These are phyloP conservation scores for Populus euphratica DNA, from an alignment of 345 rosid genomes.

Conservation along the genomic window DNA sequence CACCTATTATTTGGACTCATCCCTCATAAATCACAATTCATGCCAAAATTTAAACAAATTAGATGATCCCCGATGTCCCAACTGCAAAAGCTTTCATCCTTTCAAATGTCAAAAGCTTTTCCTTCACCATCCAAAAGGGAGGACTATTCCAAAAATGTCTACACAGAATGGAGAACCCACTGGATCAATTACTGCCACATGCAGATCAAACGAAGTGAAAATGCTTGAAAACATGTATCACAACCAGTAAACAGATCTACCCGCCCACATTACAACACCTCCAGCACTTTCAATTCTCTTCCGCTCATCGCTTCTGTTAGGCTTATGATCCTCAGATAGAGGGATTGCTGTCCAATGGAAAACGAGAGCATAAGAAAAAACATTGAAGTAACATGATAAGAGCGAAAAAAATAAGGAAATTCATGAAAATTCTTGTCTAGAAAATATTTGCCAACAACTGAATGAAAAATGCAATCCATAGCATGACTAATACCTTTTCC, in stretches of 20 bases:
- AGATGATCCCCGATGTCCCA: not conserved
- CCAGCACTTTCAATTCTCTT: slow-evolving; percentile 96
- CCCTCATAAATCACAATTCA: not conserved
- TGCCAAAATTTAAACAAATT: slow-evolving; percentile 4
- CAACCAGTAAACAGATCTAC: slow-evolving; percentile 33
- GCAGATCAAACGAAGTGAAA: not conserved
- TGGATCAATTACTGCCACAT: not conserved
- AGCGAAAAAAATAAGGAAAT: not conserved
- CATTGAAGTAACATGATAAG: not conserved
- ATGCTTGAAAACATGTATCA: slow-evolving; percentile 5
- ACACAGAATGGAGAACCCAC: not conserved
- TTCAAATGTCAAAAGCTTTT: not conserved
- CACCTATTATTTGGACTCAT: not conserved
- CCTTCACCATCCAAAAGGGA: not conserved
- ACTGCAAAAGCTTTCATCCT: not conserved
- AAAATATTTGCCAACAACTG: not conserved
- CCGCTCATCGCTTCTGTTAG: slow-evolving; percentile 96
- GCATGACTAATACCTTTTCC: slow-evolving; percentile 59
- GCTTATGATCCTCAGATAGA: slow-evolving; percentile 98
- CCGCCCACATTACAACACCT: slow-evolving; percentile 98
- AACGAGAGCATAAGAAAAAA: not conserved
- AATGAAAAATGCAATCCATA: not conserved
- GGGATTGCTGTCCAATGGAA: slow-evolving; percentile 39
- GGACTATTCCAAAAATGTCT: not conserved
- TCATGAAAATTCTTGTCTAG: not conserved